Base-by-base conservation (phyloP, 2,329 filamentous ascomycete species). In the Penicillium nordicum region DNA sequence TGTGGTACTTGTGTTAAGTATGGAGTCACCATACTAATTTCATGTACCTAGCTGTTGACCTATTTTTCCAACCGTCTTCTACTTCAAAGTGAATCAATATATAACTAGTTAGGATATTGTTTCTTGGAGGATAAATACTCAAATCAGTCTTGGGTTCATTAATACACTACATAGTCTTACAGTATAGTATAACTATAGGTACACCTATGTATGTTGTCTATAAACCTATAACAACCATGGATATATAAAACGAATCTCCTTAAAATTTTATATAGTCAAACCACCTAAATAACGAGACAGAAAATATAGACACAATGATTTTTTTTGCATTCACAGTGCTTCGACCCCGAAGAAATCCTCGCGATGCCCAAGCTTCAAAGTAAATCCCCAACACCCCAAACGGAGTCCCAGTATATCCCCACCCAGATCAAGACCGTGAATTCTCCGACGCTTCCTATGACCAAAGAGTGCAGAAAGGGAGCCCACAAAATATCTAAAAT, bases 321-420 rank as follows among this genome's bases (percentile, higher is more conserved):
- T 64, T 63, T 21, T 59, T 63, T 61, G 65, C 67, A 69, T 67
- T 66, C 69, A 69, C 67, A 65, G 63, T 66, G 63, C 65, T 63
- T 66, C 57, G 61, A 61, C 61, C 61, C 61, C 62, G 56, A 58
- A 52, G 56, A 66, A 65, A 62, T 65, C 53, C 55, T 61, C 56
- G 43, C 49, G 46, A 65, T 64, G 63, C 63, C 60, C 64, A 67
- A 69, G 66, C 66, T 65, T 62, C 69, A 72, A 73, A 70, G 68
- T 65, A 71, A 71, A 69, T 66, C 68, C 70, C 71, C 69, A 73
- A 73, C 70, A 73, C 70, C 71, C 67, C 69, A 70, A 67, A 70
- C 67, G 69, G 63, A 69, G 66, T 69, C 69, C 71, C 61, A 69
- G 70, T 73, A 64, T 65, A 71, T 72, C 69, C 49, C 69, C 69